phyloP scores from a whole-genome alignment of 179 eudicot species.

The Drosera spatulata region DNA sequence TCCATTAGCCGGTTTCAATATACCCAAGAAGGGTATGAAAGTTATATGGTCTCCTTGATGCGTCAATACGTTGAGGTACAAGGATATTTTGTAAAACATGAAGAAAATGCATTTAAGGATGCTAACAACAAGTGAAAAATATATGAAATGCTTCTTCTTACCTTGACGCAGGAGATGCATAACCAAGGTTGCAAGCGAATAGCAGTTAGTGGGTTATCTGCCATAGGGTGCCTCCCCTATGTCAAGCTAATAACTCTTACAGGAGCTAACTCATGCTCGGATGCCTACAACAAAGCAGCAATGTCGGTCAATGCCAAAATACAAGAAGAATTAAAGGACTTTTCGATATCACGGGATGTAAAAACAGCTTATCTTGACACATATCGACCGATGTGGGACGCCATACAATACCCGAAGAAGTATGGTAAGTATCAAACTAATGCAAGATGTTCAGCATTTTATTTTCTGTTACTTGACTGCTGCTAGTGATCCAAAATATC shows the following conservation, averaged over 20 bases:
- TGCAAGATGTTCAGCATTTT: not conserved
- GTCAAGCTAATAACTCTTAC: slow-evolving; percentile 13
- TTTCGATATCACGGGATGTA: slow-evolving; percentile 6
- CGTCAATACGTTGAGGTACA: too few relatives aligned
- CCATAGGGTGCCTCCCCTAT: slow-evolving; percentile 40
- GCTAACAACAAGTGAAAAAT: not conserved
- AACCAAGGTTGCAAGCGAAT: slow-evolving; percentile 27
- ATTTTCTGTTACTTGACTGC: too few relatives aligned
- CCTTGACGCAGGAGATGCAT: slow-evolving; percentile 22
- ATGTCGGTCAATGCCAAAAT: slow-evolving; percentile 21
- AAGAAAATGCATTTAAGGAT: not conserved
- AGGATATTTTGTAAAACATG: too few relatives aligned
- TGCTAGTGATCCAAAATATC: not conserved
- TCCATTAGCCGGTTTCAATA: too few relatives aligned
- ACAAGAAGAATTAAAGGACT: slow-evolving; percentile 4
- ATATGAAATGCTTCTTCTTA: not conserved
- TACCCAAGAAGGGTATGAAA: too few relatives aligned
- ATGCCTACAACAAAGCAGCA: slow-evolving; percentile 23
- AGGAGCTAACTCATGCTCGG: slow-evolving; percentile 16
- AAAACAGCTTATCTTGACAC: slow-evolving; percentile 20
- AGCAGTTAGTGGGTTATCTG: slow-evolving; percentile 31
- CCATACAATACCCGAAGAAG: slow-evolving; percentile 19
- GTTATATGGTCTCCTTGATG: too few relatives aligned
- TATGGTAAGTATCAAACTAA: slow-evolving; percentile 16
- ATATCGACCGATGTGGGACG: slow-evolving; percentile 15